Percentiles rank a stretch among this genome's conserved stretches.
These are phyloP conservation scores for Penicillium corylophilum DNA, from an alignment of 2,329 filamentous ascomycete species.

Conservation along the genomic window DNA sequence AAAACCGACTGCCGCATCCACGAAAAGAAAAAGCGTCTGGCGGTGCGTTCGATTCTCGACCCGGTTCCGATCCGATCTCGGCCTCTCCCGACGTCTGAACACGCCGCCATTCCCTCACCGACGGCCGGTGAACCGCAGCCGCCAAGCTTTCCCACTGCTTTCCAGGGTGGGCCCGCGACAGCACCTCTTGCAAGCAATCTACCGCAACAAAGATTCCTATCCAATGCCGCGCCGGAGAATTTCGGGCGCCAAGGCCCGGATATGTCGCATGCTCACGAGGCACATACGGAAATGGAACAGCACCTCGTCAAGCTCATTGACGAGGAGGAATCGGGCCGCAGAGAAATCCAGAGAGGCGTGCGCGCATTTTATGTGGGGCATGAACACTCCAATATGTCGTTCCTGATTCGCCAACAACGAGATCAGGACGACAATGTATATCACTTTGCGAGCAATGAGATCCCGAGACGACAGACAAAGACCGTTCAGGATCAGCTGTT, in stretches of 20 bases:
- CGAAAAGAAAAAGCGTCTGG: conserved; percentile 51
- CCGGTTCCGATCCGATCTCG: conserved; percentile 50
- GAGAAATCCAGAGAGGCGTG: conserved; percentile 50
- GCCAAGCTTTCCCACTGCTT: conserved; percentile 29
- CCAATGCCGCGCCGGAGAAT: conserved; percentile 20
- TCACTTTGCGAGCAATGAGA: conserved; percentile 47
- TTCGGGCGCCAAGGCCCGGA: conserved; percentile 30
- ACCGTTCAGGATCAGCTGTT: conserved; percentile 48
- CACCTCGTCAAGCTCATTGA: conserved; percentile 54
- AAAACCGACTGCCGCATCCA: conserved; percentile 49
- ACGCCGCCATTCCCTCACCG: conserved; percentile 21
- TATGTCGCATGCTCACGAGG: conserved; percentile 39
- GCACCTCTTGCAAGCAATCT: conserved; percentile 15
- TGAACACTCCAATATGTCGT: conserved; percentile 57
- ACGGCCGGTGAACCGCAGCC: conserved; percentile 20
- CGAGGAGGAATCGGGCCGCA: conserved; percentile 45
- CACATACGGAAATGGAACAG: conserved; percentile 44
- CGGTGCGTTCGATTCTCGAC: conserved; percentile 42
- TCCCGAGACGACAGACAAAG: conserved; percentile 42
- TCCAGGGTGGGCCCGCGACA: conserved; percentile 21
- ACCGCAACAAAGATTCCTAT: conserved; percentile 19
- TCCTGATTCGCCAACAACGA: conserved; percentile 53
- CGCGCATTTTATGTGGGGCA: conserved; percentile 57
- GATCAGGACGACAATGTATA: conserved; percentile 44
- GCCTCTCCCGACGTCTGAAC: conserved; percentile 31